Conservation (phyloP, 2,329 filamentous ascomycete species). For the Cladosporium sp. region DNA sequence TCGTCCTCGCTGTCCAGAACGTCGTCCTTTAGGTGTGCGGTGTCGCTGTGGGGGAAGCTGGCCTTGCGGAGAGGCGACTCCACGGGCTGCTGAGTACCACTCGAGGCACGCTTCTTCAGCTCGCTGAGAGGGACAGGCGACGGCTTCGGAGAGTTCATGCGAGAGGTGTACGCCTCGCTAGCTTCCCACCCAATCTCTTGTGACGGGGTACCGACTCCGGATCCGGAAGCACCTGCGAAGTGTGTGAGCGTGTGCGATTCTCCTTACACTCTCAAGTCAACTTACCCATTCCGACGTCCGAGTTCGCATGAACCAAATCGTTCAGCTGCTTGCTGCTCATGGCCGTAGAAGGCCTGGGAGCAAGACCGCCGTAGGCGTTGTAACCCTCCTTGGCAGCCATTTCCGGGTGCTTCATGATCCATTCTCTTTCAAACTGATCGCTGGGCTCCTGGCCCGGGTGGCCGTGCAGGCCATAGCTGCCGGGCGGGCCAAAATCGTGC, state of each 20-base stretch:
- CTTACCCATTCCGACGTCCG: constrained; percentile 47
- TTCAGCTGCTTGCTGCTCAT: constrained; percentile 87
- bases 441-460: constrained; percentile 64
- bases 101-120: constrained; percentile 24
- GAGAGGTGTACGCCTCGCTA: constrained; percentile 73
- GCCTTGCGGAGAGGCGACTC: constrained; percentile 40
- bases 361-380: constrained; percentile 50
- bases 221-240: constrained; percentile 54
- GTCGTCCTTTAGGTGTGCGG: constrained; percentile 21
- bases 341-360: constrained; percentile 66
- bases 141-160: constrained; percentile 61
- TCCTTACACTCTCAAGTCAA: not conserved
- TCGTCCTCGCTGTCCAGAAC: constrained; percentile 48
- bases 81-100: constrained; percentile 31
- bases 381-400: constrained; percentile 71
- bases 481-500: constrained; percentile 68
- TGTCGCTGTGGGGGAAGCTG: constrained; percentile 41
- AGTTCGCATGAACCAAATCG: constrained; percentile 74
- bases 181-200: constrained; percentile 88
- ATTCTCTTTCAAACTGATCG: constrained; percentile 83
- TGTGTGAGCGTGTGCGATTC: constrained; percentile 12
- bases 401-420: constrained; percentile 89
- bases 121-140: constrained; percentile 32
- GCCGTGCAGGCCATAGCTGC: constrained; percentile 88
- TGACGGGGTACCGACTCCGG: constrained; percentile 68